Conservation (phyloP, 768 basidiomycete genomes). For the Neoboletus subvelutipes region DNA sequence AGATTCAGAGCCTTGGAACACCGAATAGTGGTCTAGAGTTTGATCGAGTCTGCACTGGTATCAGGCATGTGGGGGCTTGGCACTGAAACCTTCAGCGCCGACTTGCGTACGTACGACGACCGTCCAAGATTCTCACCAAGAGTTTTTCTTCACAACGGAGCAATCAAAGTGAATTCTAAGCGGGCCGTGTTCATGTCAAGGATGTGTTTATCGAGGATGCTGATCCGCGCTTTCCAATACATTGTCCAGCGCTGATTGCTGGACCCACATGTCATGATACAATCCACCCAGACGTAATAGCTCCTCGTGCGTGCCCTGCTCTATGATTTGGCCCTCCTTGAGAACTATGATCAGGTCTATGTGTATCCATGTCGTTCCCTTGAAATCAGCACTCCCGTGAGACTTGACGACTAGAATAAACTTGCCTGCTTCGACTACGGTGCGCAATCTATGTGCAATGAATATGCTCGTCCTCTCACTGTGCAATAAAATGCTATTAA, state of each 20-base stretch:
- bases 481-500: conserved; percentile 74
- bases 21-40: background rate
- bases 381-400: background rate
- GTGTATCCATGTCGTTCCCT: background rate
- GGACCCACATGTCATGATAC: conserved; percentile 81
- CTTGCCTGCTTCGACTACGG: conserved; percentile 85
- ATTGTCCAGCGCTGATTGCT: conserved; percentile 54
- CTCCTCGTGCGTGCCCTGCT: conserved; percentile 92
- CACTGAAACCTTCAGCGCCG: background rate
- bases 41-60: too few species aligned
- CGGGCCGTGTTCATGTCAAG: too few species aligned
- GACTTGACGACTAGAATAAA: conserved; percentile 8
- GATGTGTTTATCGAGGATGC: background rate
- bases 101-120: background rate
- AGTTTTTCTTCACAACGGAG: background rate
- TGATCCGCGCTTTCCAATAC: conserved; percentile 17
- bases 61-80: background rate
- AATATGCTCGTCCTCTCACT: conserved; percentile 91
- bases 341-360: conserved; percentile 92
- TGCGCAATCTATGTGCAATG: conserved; percentile 90
- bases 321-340: conserved; percentile 84
- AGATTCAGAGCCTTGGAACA: background rate
- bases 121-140: background rate
- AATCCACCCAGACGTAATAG: conserved; percentile 68
- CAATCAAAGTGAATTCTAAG: background rate